Evolutionary conservation across 1,139 yeast genomes (phyloP), one percentile per base, ranked within the genome.

Genomic region (Hemisphaericaspora xylofermentans): DNA sequence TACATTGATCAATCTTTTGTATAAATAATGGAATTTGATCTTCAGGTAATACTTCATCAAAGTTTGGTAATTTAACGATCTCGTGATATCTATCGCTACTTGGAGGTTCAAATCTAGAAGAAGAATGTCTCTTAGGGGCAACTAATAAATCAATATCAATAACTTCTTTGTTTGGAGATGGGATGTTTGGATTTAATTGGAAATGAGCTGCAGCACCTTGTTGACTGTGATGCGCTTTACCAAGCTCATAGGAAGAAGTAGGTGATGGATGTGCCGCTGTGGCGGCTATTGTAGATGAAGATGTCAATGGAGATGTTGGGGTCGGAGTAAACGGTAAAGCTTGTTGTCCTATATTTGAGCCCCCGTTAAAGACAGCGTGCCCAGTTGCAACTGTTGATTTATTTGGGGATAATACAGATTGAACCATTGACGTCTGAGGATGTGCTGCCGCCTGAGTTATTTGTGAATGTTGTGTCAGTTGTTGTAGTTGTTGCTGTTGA

Each of bases 1-100:
- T 88, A 71, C 98, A 93, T 65, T 94, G 98, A 56, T 89, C 96
- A 43, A 91, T 82, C 58, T 93, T 93, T 54, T 85, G 86, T 42
- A 91, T 68, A 57, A 93, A 93, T 50, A 93, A 74, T 28, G 85
- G 84, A 38, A 84, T 79, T 53, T 89, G 89, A 57, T 87, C 93
- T 49, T 84, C 89, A 1, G 94, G 88, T 17, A 88, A 79, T 16
- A 93, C 96, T 56, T 91, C 97, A 52, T 88, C 94, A 58, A 93
- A 91, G 42, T 80, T 76, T 6, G 98, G 98, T 43, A 94, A 75
- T 58, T 84, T 84, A 43, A 83, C 81, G 49, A 93, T 82, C 48
- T 87, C 89, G 44, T 68, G 73, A 43, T 68, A 60, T 29, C 86
- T 78, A 50, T 84, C 82, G 21, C 78, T 72, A 33, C 80, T 69